Evolutionary conservation across 208 protist genomes (phyloP).

Genomic region (Trypanosoma vivax): DNA sequence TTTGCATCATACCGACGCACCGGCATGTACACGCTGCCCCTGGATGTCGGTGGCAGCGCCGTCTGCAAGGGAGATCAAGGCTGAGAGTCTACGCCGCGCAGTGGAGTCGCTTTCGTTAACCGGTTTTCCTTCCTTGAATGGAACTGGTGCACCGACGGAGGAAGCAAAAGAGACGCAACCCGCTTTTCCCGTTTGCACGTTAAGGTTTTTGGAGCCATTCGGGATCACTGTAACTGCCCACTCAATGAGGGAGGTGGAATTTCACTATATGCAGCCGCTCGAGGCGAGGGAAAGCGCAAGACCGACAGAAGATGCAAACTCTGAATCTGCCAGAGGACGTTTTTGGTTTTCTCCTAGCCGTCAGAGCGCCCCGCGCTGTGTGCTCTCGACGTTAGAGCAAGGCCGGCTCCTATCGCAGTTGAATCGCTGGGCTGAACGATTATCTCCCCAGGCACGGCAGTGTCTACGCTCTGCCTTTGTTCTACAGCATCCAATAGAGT

Average conservation of each 20-base stretch:
- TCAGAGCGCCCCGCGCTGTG: slow-evolving; percentile 19
- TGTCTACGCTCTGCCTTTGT: slow-evolving; percentile 42
- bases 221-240: slow-evolving; percentile 24
- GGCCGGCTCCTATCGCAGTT: slow-evolving; percentile 47
- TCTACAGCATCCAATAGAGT: slow-evolving; percentile 27
- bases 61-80: slow-evolving; percentile 31
- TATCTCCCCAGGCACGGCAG: slow-evolving; percentile 32
- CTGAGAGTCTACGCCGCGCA: slow-evolving; percentile 17
- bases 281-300: neutral
- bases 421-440: slow-evolving; percentile 41
- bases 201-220: slow-evolving; percentile 39
- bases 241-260: slow-evolving; percentile 42
- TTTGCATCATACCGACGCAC: slow-evolving; percentile 13
- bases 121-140: neutral
- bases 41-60: slow-evolving; percentile 46
- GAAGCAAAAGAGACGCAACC: neutral
- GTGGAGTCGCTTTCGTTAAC: slow-evolving; percentile 2
- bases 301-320: neutral
- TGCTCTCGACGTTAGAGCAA: slow-evolving; percentile 72
- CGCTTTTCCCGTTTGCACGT: neutral
- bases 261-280: slow-evolving; percentile 20
- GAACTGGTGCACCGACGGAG: neutral
- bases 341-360: slow-evolving; percentile 17
- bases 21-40: slow-evolving; percentile 45
- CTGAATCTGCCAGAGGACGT: neutral